phyloP scores from a whole-genome alignment of 1,284 basidiomycete species.

The Ceratobasidium sp. region DNA sequence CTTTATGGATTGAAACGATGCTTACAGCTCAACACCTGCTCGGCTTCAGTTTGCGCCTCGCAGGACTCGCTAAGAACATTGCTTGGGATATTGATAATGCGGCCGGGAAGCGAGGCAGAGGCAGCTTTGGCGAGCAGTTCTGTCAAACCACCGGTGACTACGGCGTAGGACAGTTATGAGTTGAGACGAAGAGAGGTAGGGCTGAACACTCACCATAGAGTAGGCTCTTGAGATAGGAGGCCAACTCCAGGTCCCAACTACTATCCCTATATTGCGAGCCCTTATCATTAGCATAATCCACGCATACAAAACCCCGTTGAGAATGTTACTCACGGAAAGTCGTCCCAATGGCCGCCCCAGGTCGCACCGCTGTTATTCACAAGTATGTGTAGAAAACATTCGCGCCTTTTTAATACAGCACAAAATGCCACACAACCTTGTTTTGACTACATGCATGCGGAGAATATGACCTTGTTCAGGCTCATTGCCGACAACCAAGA shows the following conservation, averaged over 20 bases:
- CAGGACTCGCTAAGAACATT: neutral
- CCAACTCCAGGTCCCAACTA: slow-evolving; percentile 83
- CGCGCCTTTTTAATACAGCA: slow-evolving; percentile 67
- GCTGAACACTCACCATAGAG: slow-evolving; percentile 64
- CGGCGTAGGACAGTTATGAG: neutral
- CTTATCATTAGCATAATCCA: neutral
- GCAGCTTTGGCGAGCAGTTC: slow-evolving; percentile 70
- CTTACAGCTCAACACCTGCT: slow-evolving; percentile 22
- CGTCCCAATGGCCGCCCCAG: slow-evolving; percentile 76
- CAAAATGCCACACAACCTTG: slow-evolving; percentile 80
- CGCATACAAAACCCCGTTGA: neutral
- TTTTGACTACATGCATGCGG: slow-evolving; percentile 59
- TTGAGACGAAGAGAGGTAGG: neutral
- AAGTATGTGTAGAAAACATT: slow-evolving; percentile 73
- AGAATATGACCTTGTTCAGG: slow-evolving; percentile 26
- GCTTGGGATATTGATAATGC: slow-evolving; percentile 83
- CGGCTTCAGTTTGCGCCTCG: neutral
- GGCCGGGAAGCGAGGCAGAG: slow-evolving; percentile 67
- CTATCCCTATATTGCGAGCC: slow-evolving; percentile 43
- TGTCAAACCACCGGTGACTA: slow-evolving; percentile 56
- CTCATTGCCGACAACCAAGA: slow-evolving; percentile 18
- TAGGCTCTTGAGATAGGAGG: slow-evolving; percentile 79
- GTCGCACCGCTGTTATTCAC: slow-evolving; percentile 83
- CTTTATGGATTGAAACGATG: neutral
- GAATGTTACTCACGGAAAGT: slow-evolving; percentile 59